Percentiles rank a stretch among this genome's conserved stretches.
Evolutionary conservation across 371 early-diverging fungal genomes (phyloP).

Genomic region (Mucor irregularis): DNA sequence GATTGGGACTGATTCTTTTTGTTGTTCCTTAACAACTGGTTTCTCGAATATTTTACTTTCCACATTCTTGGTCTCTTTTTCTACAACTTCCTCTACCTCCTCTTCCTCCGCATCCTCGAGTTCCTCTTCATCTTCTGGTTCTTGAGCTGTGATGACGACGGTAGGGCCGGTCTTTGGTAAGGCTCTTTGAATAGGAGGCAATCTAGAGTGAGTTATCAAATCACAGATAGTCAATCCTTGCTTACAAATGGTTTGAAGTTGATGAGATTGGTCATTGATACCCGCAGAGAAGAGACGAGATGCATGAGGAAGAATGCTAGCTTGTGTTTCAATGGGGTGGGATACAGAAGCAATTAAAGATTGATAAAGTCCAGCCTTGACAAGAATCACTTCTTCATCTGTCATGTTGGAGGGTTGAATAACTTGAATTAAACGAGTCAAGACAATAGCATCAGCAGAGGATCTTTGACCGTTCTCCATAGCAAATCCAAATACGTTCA

Average conservation of each 20-base stretch:
- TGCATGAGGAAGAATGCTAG: constrained; percentile 44
- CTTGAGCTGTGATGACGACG: constrained; percentile 23
- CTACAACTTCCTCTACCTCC: background rate
- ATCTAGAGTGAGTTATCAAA: constrained; percentile 54
- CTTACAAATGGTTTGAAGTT: constrained; percentile 46
- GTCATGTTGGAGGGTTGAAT: constrained; percentile 18
- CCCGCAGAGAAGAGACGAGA: constrained; percentile 43
- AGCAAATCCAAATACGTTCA: constrained; percentile 32
- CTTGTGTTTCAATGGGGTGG: constrained; percentile 41
- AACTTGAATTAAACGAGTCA: constrained; percentile 32
- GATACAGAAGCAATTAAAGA: constrained; percentile 41
- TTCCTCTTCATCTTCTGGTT: constrained; percentile 7
- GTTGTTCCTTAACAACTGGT: background rate
- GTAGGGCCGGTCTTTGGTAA: constrained; percentile 23
- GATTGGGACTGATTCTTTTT: background rate
- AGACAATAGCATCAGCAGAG: constrained; percentile 29
- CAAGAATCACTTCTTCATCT: constrained; percentile 14
- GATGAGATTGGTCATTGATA: constrained; percentile 36
- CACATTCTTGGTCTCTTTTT: background rate
- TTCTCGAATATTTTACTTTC: background rate
- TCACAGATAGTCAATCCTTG: constrained; percentile 58
- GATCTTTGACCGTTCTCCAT: constrained; percentile 29
- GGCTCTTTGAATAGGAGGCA: constrained; percentile 62
- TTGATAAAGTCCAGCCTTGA: constrained; percentile 39
- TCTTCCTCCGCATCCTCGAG: background rate